Evolutionary conservation across 169 alveolate species (phyloP).

Genomic region (Eimeria necatrix): DNA sequence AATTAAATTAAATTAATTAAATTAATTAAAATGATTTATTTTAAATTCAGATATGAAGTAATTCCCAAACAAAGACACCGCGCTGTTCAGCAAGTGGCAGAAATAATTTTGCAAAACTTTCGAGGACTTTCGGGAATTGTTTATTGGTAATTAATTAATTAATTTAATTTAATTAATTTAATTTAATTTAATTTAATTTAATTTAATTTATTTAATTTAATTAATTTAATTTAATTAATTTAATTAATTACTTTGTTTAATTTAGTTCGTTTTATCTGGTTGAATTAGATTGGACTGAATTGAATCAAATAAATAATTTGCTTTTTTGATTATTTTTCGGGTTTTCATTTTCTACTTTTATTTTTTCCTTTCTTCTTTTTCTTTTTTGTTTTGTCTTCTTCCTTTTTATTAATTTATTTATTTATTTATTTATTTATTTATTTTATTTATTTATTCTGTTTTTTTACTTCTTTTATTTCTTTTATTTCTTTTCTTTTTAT

Average conservation of each 20-base stretch:
- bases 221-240: not conserved
- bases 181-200: no score
- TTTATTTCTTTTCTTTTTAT: not conserved
- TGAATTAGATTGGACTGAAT: no score
- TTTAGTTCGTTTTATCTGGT: not conserved
- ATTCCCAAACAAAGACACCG: constrained; percentile 12
- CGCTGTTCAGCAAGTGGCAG: not conserved
- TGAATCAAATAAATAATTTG: no score
- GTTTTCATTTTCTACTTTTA: not conserved
- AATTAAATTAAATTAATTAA: not conserved
- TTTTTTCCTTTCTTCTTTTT: not conserved
- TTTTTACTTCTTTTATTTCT: not conserved
- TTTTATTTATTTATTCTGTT: no score
- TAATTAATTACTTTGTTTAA: not conserved
- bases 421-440: no score
- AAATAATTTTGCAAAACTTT: constrained; percentile 23
- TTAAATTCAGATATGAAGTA: not conserved
- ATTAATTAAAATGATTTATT: not conserved
- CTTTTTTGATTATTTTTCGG: not conserved
- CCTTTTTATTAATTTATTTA: not conserved
- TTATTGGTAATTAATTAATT: constrained; percentile 57
- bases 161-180: no score
- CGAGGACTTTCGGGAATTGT: constrained; percentile 54
- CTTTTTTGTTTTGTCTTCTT: not conserved
- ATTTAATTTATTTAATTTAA: not conserved